Conservation (phyloP, 208 protist genomes). For the Trypanosoma melophagium region DNA sequence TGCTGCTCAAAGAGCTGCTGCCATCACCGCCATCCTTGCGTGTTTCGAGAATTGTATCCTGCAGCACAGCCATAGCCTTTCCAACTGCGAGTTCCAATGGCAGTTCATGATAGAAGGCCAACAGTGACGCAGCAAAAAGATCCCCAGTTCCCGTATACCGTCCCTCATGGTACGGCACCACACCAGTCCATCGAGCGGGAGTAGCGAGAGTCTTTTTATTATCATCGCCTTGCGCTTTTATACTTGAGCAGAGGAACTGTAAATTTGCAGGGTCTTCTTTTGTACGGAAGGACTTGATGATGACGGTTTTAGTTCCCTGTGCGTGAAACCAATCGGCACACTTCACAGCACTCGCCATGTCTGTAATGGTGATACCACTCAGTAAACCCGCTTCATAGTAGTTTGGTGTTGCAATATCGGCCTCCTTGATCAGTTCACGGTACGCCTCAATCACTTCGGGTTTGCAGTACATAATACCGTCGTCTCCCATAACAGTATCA, state of each 20-base stretch:
- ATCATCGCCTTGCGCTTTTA: too few species aligned
- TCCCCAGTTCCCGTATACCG: constrained; percentile 89
- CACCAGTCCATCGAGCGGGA: constrained; percentile 57
- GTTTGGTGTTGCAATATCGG: constrained; percentile 92
- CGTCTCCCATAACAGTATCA: constrained; percentile 95
- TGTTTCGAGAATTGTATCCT: constrained; percentile 79
- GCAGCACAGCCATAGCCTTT: constrained; percentile 83
- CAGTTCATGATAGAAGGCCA: constrained; percentile 61
- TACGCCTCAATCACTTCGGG: constrained; percentile 89
- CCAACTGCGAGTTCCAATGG: constrained; percentile 59
- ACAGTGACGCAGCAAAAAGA: constrained; percentile 71
- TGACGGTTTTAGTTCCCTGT: constrained; percentile 59
- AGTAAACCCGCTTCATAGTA: constrained; percentile 92
- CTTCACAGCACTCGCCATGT: constrained; percentile 48
- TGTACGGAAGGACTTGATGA: constrained; percentile 84
- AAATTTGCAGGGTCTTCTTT: constrained; percentile 43
- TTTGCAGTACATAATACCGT: constrained; percentile 93
- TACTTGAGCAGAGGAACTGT: constrained; percentile 46
- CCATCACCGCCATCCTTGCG: constrained; percentile 47
- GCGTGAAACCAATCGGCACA: constrained; percentile 85
- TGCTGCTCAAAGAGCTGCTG: constrained; percentile 46
- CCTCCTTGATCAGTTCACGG: constrained; percentile 65
- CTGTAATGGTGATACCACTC: constrained; percentile 58
- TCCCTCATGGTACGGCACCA: constrained; percentile 68
- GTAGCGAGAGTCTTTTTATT: not conserved